Evolutionary conservation across 352 stramenopile genomes (phyloP), one percentile per base, ranked within the genome.

Genomic region (Phytophthora brassicae): DNA sequence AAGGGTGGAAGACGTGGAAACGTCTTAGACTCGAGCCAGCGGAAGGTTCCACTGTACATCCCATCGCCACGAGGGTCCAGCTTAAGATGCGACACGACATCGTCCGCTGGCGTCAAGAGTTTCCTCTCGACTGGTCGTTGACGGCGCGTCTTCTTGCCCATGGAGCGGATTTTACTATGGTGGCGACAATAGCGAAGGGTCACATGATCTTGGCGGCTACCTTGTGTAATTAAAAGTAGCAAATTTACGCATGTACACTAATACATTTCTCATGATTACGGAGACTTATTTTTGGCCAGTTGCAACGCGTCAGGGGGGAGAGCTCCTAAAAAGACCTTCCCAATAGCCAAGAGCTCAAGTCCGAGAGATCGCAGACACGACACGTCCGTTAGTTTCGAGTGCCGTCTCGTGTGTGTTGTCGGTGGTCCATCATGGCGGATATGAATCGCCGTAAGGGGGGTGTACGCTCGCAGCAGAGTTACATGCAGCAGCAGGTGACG

Each of bases 21-120:
- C 9, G 36, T 17, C 55, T 90, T 90, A 53, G 69, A 69, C 43
- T 90, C 81, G 46, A 81, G 77, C 81, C 84, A 92, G 41, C 84
- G 79, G 58, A 92, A 92, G 16, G 81, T 88, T 43, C 84, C 84
- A 60, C 77, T 89, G 74, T 90, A 92, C 77, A 92, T 80, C 13
- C 84, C 84, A 24, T 90, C 81, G 39, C 81, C 77, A 14, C 80
- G 77, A n/a, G 79, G 60, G 41, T 90, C 84, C 41, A 92, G 64
- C 52, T 84, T 54, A 31, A 92, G 58, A 47, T 90, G 67, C 33
- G 42, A 48, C 39, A 14, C 3, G 2, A 19, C 3, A 4, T 14
- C 58, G 39, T 46, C 52, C 17, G 13, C 43, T 16, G 12, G 8
- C 39, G 42, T 8, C 4, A 8, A 8, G 4, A 8, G 14, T 54